A percentile compares a stretch with the other conserved stretches of the same genome.
Conservation (phyloP, 805 yeast genomes). For the Pichia paraexigua region DNA sequence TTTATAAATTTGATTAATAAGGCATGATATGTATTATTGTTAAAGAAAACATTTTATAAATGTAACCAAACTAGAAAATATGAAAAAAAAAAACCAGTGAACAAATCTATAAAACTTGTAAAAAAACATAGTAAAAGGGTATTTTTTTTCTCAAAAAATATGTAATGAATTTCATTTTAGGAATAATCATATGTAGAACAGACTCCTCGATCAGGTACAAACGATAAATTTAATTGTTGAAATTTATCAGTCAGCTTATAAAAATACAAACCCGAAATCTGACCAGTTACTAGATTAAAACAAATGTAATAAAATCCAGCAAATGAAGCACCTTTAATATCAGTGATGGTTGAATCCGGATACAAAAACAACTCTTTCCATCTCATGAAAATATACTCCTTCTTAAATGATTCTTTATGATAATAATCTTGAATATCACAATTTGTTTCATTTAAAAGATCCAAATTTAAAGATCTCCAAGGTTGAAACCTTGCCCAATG, state of each 20-base stretch:
- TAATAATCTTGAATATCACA: slow-evolving; percentile 19
- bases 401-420: slow-evolving; percentile 20
- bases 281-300: slow-evolving; percentile 68
- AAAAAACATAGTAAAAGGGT: no score
- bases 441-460: slow-evolving; percentile 24
- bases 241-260: slow-evolving; percentile 71
- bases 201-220: slow-evolving; percentile 43
- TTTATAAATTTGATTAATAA: neutral
- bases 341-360: slow-evolving; percentile 65
- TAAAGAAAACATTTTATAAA: neutral
- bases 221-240: slow-evolving; percentile 65
- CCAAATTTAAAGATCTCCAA: slow-evolving; percentile 28
- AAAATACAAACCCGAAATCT: slow-evolving; percentile 73
- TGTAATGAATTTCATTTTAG: neutral
- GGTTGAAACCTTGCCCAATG: slow-evolving; percentile 54
- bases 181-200: slow-evolving; percentile 25
- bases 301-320: slow-evolving; percentile 90
- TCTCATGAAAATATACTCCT: slow-evolving; percentile 69
- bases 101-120: neutral
- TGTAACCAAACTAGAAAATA: neutral
- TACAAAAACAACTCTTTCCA: slow-evolving; percentile 90
- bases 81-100: neutral
- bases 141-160: no score
- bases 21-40: neutral
- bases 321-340: slow-evolving; percentile 68